These are phyloP conservation scores for Parachaetomium inaequale DNA, from an alignment of 495 filamentous ascomycete genomes.

Conservation along the genomic window DNA sequence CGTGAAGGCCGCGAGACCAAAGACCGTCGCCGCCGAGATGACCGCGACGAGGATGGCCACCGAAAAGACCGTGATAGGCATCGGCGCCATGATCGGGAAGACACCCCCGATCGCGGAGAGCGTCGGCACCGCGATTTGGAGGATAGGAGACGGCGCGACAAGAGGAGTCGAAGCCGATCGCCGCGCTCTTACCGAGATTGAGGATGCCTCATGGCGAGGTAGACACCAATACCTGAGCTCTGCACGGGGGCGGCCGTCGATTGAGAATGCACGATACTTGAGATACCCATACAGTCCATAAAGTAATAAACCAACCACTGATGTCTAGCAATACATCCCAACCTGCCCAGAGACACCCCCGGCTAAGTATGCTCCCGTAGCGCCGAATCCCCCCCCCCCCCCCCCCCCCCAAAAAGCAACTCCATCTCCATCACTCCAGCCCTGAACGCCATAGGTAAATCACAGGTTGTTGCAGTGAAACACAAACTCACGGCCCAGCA, in stretches of 20 bases:
- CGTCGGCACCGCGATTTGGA: constrained; percentile 15
- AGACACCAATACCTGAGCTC: not conserved
- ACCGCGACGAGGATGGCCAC: constrained; percentile 23
- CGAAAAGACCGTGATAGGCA: constrained; percentile 27
- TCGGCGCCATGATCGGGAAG: constrained; percentile 23
- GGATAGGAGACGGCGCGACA: constrained; percentile 16
- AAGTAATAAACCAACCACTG: constrained; percentile 2
- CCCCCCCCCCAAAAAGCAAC: not conserved
- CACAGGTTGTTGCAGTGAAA: not conserved
- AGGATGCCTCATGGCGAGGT: not conserved
- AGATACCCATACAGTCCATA: constrained; percentile 9
- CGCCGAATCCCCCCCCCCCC: not conserved
- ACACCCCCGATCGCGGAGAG: constrained; percentile 17
- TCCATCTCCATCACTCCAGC: not conserved
- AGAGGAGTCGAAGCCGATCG: constrained; percentile 29
- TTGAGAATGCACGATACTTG: not conserved
- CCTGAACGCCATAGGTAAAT: not conserved
- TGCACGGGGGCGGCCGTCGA: not conserved
- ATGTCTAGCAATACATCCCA: constrained; percentile 9
- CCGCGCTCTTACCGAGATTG: constrained; percentile 13
- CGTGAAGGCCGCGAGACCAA: constrained; percentile 21
- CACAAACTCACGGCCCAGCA: constrained; percentile 26
- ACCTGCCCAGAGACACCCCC: not conserved
- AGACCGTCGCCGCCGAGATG: constrained; percentile 21
- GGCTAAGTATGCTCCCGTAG: not conserved